Conservation (phyloP, 768 basidiomycete genomes). For the Suillus subaureus region DNA sequence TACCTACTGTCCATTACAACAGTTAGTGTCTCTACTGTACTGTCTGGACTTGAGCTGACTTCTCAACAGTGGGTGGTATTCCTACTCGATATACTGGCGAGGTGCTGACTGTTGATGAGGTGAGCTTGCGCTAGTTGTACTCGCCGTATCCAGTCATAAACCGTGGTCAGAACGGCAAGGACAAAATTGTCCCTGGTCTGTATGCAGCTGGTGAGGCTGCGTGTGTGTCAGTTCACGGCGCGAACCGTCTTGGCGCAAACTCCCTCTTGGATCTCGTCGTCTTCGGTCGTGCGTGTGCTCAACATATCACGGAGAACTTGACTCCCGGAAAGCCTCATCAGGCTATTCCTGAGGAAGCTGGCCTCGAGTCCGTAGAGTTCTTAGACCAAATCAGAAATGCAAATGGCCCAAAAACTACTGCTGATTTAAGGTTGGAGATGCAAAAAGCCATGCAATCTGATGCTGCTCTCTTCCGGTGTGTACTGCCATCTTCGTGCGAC, state of each 20-base stretch:
- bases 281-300: conserved; percentile 97
- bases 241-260: conserved; percentile 99
- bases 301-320: conserved; percentile 92
- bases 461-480: conserved; percentile 92
- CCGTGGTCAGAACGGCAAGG: conserved; percentile 67
- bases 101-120: conserved; percentile 82
- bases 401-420: conserved; percentile 81
- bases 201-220: conserved; percentile 99
- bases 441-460: conserved; percentile 99
- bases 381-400: conserved; percentile 87
- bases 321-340: conserved; percentile 92
- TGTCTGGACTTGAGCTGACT: conserved; percentile 12
- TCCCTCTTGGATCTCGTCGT: conserved; percentile 98
- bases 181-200: conserved; percentile 91
- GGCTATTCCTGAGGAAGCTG: conserved; percentile 82
- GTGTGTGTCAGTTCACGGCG: conserved; percentile 98
- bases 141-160: background rate
- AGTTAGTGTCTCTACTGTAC: conserved; percentile 55
- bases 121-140: conserved; percentile 20
- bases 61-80: conserved; percentile 89
- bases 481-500: conserved; percentile 3
- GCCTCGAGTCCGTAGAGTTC: conserved; percentile 80
- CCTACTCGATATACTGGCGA: conserved; percentile 99
- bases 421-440: conserved; percentile 91
- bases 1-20: conserved; percentile 99